Conservation (phyloP, 371 early-diverging fungal species). For the Funneliformis caledonium region DNA sequence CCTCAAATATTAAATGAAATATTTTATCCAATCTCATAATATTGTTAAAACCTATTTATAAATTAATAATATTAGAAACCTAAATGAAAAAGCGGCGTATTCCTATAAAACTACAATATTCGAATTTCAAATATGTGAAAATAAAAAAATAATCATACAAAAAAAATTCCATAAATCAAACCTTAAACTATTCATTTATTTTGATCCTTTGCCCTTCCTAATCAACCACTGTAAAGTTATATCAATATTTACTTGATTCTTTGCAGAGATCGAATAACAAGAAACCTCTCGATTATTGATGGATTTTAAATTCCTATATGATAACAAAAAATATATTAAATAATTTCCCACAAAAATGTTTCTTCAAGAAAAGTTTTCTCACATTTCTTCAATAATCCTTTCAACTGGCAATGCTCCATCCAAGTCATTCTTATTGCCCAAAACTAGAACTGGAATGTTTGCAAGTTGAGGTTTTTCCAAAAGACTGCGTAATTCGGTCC, state of each 20-base stretch:
- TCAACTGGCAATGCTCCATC: slow-evolving; percentile 89
- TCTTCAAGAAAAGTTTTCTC: slow-evolving; percentile 44
- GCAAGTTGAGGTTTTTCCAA: slow-evolving; percentile 91
- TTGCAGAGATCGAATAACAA: slow-evolving; percentile 99
- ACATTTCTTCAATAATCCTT: slow-evolving; percentile 90
- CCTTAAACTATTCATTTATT: slow-evolving; percentile 37
- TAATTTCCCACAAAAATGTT: not conserved
- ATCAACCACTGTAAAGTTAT: slow-evolving; percentile 97
- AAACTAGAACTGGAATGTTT: slow-evolving; percentile 93
- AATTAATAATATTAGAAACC: no score
- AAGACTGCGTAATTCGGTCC: slow-evolving; percentile 87
- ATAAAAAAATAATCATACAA: not conserved
- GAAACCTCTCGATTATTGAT: slow-evolving; percentile 95
- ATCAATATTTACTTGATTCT: slow-evolving; percentile 97
- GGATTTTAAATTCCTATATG: slow-evolving; percentile 77
- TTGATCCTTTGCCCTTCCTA: slow-evolving; percentile 74
- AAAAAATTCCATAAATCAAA: not conserved
- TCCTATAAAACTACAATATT: no score
- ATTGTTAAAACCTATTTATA: no score
- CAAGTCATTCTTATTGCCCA: slow-evolving; percentile 99
- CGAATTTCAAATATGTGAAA: not conserved
- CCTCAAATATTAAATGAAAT: no score
- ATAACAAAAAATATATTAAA: not conserved
- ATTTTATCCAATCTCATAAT: no score
- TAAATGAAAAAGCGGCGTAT: no score